A percentile compares a stretch with the other conserved stretches of the same genome.
phyloP scores from a whole-genome alignment of 371 early-diverging fungal species.

The Dinochytrium kinnereticum region DNA sequence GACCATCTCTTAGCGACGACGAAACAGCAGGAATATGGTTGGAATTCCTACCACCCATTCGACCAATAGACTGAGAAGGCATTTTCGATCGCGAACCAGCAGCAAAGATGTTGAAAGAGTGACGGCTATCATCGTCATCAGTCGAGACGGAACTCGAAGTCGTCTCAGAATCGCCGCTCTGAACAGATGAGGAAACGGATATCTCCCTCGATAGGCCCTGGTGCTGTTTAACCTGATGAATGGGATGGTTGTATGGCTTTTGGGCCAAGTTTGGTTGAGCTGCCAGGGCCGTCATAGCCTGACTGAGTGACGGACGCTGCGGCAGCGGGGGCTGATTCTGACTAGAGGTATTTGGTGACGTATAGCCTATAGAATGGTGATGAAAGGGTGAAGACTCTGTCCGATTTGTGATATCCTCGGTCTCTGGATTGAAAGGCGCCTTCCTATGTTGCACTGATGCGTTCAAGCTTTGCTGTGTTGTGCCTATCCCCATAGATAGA shows the following conservation, averaged over 20 bases:
- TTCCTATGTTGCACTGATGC: neutral
- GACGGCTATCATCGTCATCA: neutral
- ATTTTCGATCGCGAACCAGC: neutral
- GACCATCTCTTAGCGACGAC: too few species aligned
- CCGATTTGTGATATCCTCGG: too few species aligned
- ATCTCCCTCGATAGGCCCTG: neutral
- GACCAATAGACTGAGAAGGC: neutral
- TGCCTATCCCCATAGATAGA: neutral
- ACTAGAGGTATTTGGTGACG: too few species aligned
- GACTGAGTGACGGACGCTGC: neutral
- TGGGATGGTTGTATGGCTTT: too few species aligned
- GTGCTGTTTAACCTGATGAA: neutral
- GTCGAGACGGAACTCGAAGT: neutral
- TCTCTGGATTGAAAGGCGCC: neutral
- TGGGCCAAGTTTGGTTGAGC: neutral
- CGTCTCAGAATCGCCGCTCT: too few species aligned
- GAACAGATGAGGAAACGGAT: neutral
- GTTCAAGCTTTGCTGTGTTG: neutral
- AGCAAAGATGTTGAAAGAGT: slow-evolving; percentile 11
- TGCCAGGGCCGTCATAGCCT: neutral
- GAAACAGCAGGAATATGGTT: neutral
- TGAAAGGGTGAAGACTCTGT: too few species aligned
- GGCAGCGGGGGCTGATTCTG: too few species aligned
- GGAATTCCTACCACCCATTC: neutral
- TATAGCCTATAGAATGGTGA: too few species aligned